Conservation (phyloP, 2,329 filamentous ascomycete species). For the Colletotrichum tropicale region DNA sequence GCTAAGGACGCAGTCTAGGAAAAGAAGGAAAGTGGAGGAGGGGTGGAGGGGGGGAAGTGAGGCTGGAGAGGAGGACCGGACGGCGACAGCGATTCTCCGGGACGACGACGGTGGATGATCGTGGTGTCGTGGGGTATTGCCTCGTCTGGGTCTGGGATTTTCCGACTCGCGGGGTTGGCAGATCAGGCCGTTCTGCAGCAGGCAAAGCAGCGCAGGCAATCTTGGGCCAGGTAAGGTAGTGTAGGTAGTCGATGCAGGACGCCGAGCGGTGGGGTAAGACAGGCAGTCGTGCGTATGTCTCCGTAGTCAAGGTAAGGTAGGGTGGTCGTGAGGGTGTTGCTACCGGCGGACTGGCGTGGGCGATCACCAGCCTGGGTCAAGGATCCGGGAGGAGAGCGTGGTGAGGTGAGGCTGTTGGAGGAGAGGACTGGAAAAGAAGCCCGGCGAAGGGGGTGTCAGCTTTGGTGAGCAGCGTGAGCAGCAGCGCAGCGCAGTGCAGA, state of each 20-base stretch:
- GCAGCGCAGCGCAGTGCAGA: background rate
- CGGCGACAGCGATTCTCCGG: background rate
- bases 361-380: slow-evolving; percentile 18
- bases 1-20: slow-evolving; percentile 22
- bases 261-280: background rate
- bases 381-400: slow-evolving; percentile 2
- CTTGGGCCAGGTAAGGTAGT: background rate
- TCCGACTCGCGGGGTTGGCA: slow-evolving; percentile 9
- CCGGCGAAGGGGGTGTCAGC: slow-evolving; percentile 16
- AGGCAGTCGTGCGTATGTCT: background rate
- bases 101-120: background rate
- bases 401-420: slow-evolving; percentile 19
- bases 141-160: slow-evolving; percentile 9
- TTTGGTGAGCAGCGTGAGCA: background rate
- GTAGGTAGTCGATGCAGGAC: background rate
- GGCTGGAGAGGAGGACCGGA: background rate
- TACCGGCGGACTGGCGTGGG: background rate
- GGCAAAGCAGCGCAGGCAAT: background rate
- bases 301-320: background rate
- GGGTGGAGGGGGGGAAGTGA: slow-evolving; percentile 19
- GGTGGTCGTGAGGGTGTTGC: background rate
- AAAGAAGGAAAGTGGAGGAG: slow-evolving; percentile 1
- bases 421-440: slow-evolving; percentile 8
- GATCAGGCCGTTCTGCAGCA: slow-evolving; percentile 19
- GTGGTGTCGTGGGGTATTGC: slow-evolving; percentile 18